Conservation (phyloP, 768 basidiomycete species). For the Leccinum aurantiacum region DNA sequence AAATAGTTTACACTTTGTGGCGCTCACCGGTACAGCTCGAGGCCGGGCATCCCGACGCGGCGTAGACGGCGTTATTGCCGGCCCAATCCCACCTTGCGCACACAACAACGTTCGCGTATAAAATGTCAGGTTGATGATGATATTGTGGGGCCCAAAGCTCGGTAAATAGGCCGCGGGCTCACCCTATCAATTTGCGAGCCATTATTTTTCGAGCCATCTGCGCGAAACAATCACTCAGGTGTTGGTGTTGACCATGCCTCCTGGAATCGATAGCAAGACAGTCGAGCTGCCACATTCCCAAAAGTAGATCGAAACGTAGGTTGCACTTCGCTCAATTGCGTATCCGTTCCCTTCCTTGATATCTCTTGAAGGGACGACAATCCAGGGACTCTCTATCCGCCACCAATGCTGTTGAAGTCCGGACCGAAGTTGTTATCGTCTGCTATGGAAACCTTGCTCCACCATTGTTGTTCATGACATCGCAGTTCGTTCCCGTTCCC, state of each 20-base stretch:
- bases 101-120: constrained; percentile 10
- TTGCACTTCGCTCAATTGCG: constrained; percentile 31
- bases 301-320: constrained; percentile 39
- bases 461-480: constrained; percentile 15
- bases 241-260: constrained; percentile 12
- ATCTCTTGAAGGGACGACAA: not conserved
- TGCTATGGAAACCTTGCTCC: constrained; percentile 30
- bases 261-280: constrained; percentile 33
- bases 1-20: not conserved
- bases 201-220: not conserved
- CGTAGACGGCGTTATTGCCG: constrained; percentile 18
- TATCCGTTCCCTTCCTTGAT: constrained; percentile 16
- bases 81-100: constrained; percentile 27
- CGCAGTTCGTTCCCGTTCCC: constrained; percentile 24
- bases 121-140: constrained; percentile 26
- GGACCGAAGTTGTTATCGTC: constrained; percentile 32
- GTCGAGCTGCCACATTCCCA: constrained; percentile 34
- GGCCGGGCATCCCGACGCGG: constrained; percentile 22
- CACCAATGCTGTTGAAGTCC: constrained; percentile 33
- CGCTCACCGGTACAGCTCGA: constrained; percentile 25
- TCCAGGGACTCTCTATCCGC: constrained; percentile 28
- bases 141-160: constrained; percentile 54
- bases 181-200: constrained; percentile 39
- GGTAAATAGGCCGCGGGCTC: constrained; percentile 63
- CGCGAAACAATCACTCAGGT: constrained; percentile 17